Evolutionary conservation across 2,329 filamentous ascomycete genomes (phyloP).

Genomic region (Fusarium caatingaense): DNA sequence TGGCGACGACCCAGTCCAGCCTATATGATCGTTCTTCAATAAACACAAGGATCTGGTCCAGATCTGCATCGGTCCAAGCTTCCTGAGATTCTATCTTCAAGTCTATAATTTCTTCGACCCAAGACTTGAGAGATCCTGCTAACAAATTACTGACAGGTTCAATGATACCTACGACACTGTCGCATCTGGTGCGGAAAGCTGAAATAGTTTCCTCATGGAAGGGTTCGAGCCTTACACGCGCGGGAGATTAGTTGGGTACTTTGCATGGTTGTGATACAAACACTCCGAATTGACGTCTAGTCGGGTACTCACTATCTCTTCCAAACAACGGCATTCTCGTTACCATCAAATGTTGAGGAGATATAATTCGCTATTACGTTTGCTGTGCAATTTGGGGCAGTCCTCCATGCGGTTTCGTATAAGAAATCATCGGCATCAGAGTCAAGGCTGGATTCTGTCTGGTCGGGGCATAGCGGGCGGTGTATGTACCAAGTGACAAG

Average conservation of each 20-base stretch:
- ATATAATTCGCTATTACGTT: neutral
- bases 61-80: neutral
- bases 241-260: no score
- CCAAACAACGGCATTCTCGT: neutral
- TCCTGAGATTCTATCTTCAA: neutral
- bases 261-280: no score
- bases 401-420: neutral
- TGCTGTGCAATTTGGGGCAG: neutral
- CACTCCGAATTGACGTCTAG: no score
- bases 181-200: neutral
- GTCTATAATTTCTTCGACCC: neutral
- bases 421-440: neutral
- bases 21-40: neutral
- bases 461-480: neutral
- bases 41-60: neutral
- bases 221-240: neutral
- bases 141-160: neutral
- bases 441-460: neutral
- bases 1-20: neutral
- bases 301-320: neutral
- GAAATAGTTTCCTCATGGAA: neutral
- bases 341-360: neutral
- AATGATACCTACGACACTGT: neutral
- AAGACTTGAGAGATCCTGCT: neutral
- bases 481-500: neutral